Conservation (phyloP, 176 grass and related monocot species). For the Hsuehochloa calcarea region DNA sequence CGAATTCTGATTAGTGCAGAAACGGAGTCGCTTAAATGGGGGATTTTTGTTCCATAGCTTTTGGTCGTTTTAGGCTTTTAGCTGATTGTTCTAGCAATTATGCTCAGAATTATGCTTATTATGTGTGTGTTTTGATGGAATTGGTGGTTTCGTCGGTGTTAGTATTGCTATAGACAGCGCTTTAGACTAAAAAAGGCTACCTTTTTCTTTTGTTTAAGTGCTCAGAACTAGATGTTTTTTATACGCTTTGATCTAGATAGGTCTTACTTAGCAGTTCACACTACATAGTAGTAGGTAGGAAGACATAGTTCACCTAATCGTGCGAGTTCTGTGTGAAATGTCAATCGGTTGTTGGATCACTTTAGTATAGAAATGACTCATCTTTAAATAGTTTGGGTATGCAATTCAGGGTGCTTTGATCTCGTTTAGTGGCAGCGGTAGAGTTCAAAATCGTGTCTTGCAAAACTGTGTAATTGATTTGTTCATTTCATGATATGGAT, state of each 20-base stretch:
- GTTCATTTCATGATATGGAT: conserved; percentile 15
- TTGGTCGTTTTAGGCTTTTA: neutral
- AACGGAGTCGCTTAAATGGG: conserved; percentile 24
- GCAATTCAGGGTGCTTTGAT: neutral
- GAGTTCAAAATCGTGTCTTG: neutral
- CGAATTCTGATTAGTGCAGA: neutral
- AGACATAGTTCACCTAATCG: neutral
- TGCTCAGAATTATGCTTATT: neutral
- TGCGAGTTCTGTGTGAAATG: conserved; percentile 12
- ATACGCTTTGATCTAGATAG: conserved; percentile 12
- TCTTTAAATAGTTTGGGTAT: neutral
- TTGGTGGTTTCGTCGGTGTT: neutral
- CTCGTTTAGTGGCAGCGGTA: neutral
- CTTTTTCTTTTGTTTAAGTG: neutral
- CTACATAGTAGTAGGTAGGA: neutral
- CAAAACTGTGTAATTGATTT: neutral
- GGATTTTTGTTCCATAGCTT: conserved; percentile 19
- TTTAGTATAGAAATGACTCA: neutral
- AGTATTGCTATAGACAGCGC: neutral
- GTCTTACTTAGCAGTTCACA: neutral
- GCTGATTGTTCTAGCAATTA: neutral
- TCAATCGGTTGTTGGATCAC: neutral
- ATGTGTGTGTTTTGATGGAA: neutral
- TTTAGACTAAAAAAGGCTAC: neutral
- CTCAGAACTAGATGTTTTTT: neutral